A percentile compares a stretch with the other conserved stretches of the same genome.
These are phyloP conservation scores for Eremomyces bilateralis DNA, from an alignment of 495 filamentous ascomycete genomes.

Conservation along the genomic window DNA sequence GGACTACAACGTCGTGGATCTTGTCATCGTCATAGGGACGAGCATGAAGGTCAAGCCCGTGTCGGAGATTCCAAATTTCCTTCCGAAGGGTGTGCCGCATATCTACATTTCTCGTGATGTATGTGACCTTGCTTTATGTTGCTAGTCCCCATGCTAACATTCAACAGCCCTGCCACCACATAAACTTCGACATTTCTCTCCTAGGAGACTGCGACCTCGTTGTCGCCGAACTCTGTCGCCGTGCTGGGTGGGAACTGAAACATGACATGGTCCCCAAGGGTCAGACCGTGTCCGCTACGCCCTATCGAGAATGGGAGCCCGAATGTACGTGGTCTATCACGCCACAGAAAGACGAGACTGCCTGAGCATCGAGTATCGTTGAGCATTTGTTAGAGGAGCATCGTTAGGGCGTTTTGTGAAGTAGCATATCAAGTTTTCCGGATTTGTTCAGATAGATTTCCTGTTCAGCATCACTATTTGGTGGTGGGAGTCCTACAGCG, in stretches of 20 bases:
- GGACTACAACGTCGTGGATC: conserved; percentile 58
- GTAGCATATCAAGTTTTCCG: no score
- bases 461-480: no score
- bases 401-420: no score
- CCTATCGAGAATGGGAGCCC: no score
- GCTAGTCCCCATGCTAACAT: not conserved
- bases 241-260: conserved; percentile 68
- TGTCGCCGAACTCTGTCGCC: conserved; percentile 68
- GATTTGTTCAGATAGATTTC: no score
- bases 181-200: conserved; percentile 88
- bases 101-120: conserved; percentile 81
- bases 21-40: conserved; percentile 95
- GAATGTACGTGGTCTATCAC: no score
- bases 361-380: no score
- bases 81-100: conserved; percentile 65
- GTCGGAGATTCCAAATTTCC: conserved; percentile 62
- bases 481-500: no score
- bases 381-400: no score
- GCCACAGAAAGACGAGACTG: no score
- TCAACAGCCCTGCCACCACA: conserved; percentile 27
- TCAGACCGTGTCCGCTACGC: no score
- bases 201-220: conserved; percentile 86
- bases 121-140: conserved; percentile 16
- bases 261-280: conserved; percentile 57
- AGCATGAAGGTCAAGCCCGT: conserved; percentile 93